phyloP scores from a whole-genome alignment of 768 basidiomycete genomes.

The Trametes maxima region DNA sequence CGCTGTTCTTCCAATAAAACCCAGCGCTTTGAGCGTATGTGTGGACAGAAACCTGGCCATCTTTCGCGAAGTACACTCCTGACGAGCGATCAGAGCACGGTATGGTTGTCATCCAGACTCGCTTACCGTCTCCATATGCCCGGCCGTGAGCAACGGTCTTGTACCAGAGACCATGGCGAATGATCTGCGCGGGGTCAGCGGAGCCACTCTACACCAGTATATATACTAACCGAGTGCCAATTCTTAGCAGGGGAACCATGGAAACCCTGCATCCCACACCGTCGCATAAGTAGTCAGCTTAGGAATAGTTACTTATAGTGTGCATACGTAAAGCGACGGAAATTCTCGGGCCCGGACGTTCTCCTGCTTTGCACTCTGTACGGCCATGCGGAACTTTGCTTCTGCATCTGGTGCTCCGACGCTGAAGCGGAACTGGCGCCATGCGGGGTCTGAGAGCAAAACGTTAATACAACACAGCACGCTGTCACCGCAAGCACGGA shows the following conservation, averaged over 20 bases:
- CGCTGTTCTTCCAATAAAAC: constrained; percentile 56
- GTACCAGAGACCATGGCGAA: constrained; percentile 73
- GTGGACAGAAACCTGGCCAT: constrained; percentile 51
- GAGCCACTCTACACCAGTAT: neutral
- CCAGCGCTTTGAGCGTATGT: constrained; percentile 40
- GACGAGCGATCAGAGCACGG: neutral
- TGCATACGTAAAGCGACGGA: constrained; percentile 38
- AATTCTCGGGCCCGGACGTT: constrained; percentile 47
- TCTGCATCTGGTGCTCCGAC: constrained; percentile 75
- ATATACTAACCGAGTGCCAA: constrained; percentile 63
- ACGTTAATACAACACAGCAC: neutral
- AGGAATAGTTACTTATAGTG: neutral
- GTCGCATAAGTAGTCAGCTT: neutral
- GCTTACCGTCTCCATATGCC: constrained; percentile 61
- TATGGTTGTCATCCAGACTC: neutral
- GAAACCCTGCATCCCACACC: constrained; percentile 49
- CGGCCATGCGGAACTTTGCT: constrained; percentile 56
- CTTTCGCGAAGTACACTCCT: constrained; percentile 73
- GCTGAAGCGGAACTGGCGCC: constrained; percentile 69
- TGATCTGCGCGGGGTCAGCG: constrained; percentile 46
- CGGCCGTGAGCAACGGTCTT: constrained; percentile 58
- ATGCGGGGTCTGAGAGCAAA: constrained; percentile 42
- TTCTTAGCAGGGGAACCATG: constrained; percentile 67
- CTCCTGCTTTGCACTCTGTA: constrained; percentile 41
- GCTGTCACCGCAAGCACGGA: neutral